Conservation (phyloP, 805 yeast genomes). For the Teunomyces panamensis region DNA sequence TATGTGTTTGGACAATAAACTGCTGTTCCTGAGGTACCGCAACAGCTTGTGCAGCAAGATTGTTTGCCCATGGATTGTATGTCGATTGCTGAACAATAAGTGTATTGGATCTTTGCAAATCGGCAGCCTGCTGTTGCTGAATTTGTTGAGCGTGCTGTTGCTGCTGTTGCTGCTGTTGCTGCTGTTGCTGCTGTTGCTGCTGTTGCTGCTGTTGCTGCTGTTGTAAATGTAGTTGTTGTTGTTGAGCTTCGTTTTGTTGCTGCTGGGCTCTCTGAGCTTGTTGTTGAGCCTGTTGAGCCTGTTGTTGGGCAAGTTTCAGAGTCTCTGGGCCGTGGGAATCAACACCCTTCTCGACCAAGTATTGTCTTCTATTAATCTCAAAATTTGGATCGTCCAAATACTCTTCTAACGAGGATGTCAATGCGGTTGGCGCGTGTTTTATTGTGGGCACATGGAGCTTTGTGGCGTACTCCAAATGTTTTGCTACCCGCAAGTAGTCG, state of each 20-base stretch:
- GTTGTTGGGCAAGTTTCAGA: slow-evolving; percentile 6
- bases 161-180: slow-evolving; percentile 4
- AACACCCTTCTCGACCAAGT: slow-evolving; percentile 61
- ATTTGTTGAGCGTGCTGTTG: slow-evolving; percentile 1
- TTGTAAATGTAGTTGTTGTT: slow-evolving; percentile 1
- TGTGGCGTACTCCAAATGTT: slow-evolving; percentile 81
- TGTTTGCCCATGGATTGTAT: slow-evolving; percentile 40
- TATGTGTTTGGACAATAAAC: slow-evolving; percentile 3
- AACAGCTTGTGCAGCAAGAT: slow-evolving; percentile 20
- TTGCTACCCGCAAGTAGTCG: slow-evolving; percentile 82
- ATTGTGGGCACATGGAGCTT: slow-evolving; percentile 92
- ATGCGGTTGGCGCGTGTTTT: slow-evolving; percentile 94
- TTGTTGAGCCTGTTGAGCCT: slow-evolving; percentile 5
- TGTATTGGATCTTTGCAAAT: slow-evolving; percentile 19
- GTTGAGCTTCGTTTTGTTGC: slow-evolving; percentile 2
- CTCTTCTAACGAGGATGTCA: slow-evolving; percentile 82
- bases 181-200: slow-evolving; percentile 1
- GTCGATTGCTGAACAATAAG: slow-evolving; percentile 38
- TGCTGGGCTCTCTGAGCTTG: slow-evolving; percentile 4
- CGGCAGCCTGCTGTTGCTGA: slow-evolving; percentile 3
- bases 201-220: slow-evolving; percentile 2
- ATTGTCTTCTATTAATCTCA: slow-evolving; percentile 75
- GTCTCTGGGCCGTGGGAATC: slow-evolving; percentile 15
- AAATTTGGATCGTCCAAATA: slow-evolving; percentile 84
- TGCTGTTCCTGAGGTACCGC: slow-evolving; percentile 13